Evolutionary conservation across 2,329 filamentous ascomycete genomes (phyloP).

Genomic region (Alternaria gansuensis): DNA sequence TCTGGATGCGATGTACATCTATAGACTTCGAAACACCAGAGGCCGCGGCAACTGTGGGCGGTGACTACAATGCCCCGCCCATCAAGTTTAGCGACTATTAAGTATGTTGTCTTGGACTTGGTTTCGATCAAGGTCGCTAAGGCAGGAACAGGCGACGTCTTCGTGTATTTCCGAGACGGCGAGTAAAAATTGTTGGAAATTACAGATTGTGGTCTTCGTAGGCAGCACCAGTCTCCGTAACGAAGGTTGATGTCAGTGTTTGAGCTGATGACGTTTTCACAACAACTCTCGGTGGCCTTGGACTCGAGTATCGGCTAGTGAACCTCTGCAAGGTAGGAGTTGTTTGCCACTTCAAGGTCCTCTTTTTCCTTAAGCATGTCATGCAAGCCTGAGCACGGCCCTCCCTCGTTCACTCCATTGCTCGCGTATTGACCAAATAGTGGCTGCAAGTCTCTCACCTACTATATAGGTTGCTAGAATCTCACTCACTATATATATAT

Average conservation of each 20-base stretch:
- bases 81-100: not conserved
- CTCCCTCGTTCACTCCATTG: not conserved
- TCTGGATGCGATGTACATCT: constrained; percentile 8
- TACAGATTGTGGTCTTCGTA: constrained; percentile 16
- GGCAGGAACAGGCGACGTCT: not conserved
- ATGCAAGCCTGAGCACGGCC: not conserved
- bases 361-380: not conserved
- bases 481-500: no score
- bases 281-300: not conserved
- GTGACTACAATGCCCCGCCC: not conserved
- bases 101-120: not conserved
- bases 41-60: not conserved
- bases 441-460: not conserved
- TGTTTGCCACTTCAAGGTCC: not conserved
- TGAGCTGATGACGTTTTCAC: not conserved
- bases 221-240: constrained; percentile 7
- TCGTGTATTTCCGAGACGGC: constrained; percentile 10
- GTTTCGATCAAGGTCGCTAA: not conserved
- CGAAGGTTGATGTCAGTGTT: constrained; percentile 5
- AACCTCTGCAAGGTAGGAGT: not conserved
- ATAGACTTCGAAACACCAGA: constrained; percentile 4
- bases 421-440: not conserved
- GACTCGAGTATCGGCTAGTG: not conserved
- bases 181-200: constrained; percentile 12
- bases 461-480: no score